These are phyloP conservation scores for Haplosporangium sp. DNA, from an alignment of 371 early-diverging fungal genomes.

Conservation along the genomic window DNA sequence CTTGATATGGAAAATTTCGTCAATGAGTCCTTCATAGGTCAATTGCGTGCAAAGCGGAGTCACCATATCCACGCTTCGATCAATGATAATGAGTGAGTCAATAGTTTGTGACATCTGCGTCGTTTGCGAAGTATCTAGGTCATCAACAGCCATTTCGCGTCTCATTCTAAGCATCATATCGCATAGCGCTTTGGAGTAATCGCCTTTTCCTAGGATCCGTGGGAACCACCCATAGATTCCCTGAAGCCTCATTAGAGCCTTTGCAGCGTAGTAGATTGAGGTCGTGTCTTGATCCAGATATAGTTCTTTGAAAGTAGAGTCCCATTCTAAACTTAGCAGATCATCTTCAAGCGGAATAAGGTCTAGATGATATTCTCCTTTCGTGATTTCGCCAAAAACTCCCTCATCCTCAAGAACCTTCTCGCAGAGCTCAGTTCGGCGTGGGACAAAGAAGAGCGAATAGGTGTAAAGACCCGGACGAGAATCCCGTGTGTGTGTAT, in stretches of 20 bases:
- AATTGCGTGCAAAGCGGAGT: conserved; percentile 94
- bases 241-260: conserved; percentile 89
- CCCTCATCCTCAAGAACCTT: conserved; percentile 91
- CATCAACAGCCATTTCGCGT: conserved; percentile 76
- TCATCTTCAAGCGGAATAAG: conserved; percentile 92
- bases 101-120: conserved; percentile 76
- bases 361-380: conserved; percentile 92
- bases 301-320: conserved; percentile 83
- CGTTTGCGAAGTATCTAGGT: conserved; percentile 60
- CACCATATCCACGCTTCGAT: conserved; percentile 89
- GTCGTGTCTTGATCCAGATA: conserved; percentile 85
- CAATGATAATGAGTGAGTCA: conserved; percentile 92
- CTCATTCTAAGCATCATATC: conserved; percentile 88
- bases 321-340: conserved; percentile 89
- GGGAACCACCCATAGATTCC: conserved; percentile 89
- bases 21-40: conserved; percentile 95
- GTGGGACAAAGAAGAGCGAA: conserved; percentile 90
- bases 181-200: conserved; percentile 80
- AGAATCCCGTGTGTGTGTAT: conserved; percentile 38
- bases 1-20: conserved; percentile 80
- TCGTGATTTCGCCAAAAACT: conserved; percentile 86
- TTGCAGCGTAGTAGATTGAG: conserved; percentile 81
- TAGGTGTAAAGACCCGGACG: conserved; percentile 54
- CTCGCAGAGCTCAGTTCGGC: conserved; percentile 89
- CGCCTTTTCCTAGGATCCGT: conserved; percentile 91